A percentile compares a stretch with the other conserved stretches of the same genome.
Evolutionary conservation across 2,329 filamentous ascomycete genomes (phyloP).

Genomic region (Claviceps purpurea): DNA sequence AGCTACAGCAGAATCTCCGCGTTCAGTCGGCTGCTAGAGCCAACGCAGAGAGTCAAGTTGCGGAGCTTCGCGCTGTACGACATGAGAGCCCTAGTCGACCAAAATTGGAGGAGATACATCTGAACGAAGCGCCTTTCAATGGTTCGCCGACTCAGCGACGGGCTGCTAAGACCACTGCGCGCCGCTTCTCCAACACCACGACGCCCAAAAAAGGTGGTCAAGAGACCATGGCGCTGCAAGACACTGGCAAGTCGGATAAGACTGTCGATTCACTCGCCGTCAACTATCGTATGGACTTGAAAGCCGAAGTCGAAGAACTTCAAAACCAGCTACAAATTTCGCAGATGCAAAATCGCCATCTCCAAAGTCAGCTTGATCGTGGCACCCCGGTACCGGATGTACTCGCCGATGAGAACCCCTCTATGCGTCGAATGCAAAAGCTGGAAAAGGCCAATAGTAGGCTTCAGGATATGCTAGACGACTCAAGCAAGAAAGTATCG

Average conservation of each 20-base stretch:
- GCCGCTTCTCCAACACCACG: constrained; percentile 58
- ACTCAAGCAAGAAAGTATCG: constrained; percentile 85
- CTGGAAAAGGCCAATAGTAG: constrained; percentile 84
- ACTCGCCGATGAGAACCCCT: constrained; percentile 68
- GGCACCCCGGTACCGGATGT: constrained; percentile 48
- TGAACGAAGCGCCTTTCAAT: constrained; percentile 62
- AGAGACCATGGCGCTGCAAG: constrained; percentile 44
- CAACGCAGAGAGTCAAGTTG: constrained; percentile 71
- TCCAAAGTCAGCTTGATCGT: constrained; percentile 75
- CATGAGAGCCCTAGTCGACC: constrained; percentile 59
- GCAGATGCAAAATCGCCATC: constrained; percentile 88
- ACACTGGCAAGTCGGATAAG: constrained; percentile 72
- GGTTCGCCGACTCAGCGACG: constrained; percentile 63
- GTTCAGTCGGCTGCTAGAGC: constrained; percentile 69
- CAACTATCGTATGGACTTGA: constrained; percentile 82
- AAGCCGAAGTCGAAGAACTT: constrained; percentile 77
- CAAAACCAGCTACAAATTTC: constrained; percentile 89
- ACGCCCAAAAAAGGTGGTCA: constrained; percentile 65
- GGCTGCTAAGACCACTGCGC: constrained; percentile 36
- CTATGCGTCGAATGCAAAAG: constrained; percentile 70
- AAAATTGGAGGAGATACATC: constrained; percentile 75
- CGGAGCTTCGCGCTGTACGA: constrained; percentile 61
- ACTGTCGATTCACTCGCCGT: constrained; percentile 70
- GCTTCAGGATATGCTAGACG: constrained; percentile 86
- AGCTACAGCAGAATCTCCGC: constrained; percentile 76